These are phyloP conservation scores for Helotiales sp. DNA, from an alignment of 2,329 filamentous ascomycete genomes.

Conservation along the genomic window DNA sequence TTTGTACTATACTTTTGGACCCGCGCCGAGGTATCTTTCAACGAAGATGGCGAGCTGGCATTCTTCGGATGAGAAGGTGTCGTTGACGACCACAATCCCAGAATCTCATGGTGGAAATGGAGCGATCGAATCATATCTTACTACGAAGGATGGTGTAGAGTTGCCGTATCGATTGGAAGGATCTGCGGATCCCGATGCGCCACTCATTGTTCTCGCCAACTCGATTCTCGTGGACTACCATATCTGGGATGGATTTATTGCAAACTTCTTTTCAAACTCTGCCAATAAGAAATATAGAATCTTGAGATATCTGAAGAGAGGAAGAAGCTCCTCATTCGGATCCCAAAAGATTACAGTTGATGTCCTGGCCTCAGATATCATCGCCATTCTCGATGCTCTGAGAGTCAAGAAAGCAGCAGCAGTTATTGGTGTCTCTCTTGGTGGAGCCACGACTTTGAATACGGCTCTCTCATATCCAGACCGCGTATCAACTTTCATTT, in stretches of 20 bases:
- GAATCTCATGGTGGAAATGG: conserved; percentile 46
- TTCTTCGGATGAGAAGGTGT: conserved; percentile 46
- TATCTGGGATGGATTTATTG: conserved; percentile 79
- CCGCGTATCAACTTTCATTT: conserved; percentile 61
- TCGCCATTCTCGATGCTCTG: conserved; percentile 64
- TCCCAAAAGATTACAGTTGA: conserved; percentile 40
- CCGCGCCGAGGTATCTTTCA: conserved; percentile 67
- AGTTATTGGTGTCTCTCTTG: conserved; percentile 77
- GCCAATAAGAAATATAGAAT: conserved; percentile 58
- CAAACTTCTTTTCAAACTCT: conserved; percentile 28
- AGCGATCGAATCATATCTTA: conserved; percentile 66
- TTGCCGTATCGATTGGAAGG: conserved; percentile 79
- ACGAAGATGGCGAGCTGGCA: conserved; percentile 35
- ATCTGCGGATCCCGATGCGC: conserved; percentile 63
- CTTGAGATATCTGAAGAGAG: conserved; percentile 76
- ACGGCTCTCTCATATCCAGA: conserved; percentile 66
- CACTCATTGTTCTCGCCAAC: conserved; percentile 75
- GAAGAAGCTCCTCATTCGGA: conserved; percentile 37
- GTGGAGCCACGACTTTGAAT: conserved; percentile 75
- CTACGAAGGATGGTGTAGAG: conserved; percentile 64
- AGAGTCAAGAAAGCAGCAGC: conserved; percentile 66
- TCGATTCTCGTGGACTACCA: conserved; percentile 74
- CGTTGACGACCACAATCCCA: conserved; percentile 31
- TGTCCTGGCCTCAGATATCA: conserved; percentile 67
- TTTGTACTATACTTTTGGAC: conserved; percentile 79